Conservation (phyloP, 176 grass and related monocot species). For the Miscanthus lutarioriparius region DNA sequence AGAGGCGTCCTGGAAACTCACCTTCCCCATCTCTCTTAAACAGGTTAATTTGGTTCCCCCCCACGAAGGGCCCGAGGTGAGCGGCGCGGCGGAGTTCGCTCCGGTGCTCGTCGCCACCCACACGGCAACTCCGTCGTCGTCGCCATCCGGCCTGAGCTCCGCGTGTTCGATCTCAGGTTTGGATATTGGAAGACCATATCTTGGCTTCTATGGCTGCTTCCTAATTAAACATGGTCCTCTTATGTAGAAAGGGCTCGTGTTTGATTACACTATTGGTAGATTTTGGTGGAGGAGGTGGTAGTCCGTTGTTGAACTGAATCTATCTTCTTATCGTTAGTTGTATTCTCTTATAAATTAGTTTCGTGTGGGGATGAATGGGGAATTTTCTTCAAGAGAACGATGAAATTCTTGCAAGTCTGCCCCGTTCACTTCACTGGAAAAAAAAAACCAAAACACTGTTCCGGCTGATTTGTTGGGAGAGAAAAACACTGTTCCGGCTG, state of each 20-base stretch:
- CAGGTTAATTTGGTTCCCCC: constrained; percentile 48
- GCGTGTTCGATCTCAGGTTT: constrained; percentile 70
- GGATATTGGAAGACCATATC: not conserved
- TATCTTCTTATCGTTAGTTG: not conserved
- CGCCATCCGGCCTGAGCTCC: no score
- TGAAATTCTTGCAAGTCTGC: not conserved
- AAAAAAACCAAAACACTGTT: no score
- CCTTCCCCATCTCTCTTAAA: constrained; percentile 89
- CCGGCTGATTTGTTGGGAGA: no score
- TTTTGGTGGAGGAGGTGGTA: not conserved
- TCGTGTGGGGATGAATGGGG: not conserved
- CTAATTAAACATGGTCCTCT: not conserved
- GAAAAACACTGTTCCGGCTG: no score
- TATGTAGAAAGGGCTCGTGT: not conserved
- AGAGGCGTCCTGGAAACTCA: constrained; percentile 60
- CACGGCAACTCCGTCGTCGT: no score
- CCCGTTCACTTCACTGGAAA: no score
- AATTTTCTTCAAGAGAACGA: not conserved
- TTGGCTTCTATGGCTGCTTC: not conserved
- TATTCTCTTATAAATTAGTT: not conserved
- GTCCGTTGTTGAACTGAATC: not conserved
- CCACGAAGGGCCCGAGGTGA: not conserved
- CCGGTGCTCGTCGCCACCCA: no score
- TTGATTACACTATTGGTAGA: not conserved
- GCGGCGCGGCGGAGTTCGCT: no score